phyloP scores from a whole-genome alignment of 257 asterid genomes.

The Solanum pimpinellifolium region DNA sequence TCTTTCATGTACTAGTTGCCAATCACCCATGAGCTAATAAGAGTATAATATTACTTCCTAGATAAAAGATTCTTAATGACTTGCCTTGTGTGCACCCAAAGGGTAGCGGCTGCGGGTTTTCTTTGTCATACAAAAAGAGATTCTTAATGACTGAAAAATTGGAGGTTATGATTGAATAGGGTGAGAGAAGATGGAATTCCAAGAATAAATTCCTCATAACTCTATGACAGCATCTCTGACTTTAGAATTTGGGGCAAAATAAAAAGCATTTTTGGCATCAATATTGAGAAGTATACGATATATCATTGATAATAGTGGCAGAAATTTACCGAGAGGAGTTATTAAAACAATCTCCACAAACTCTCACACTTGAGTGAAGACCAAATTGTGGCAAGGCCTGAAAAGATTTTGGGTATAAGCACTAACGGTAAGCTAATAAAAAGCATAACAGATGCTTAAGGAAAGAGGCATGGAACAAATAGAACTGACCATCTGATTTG shows the following conservation, averaged over 20 bases:
- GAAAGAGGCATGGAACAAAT: neutral
- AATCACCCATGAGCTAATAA: neutral
- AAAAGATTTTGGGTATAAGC: constrained; percentile 5
- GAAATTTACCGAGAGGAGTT: constrained; percentile 61
- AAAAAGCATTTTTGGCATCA: neutral
- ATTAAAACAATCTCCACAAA: constrained; percentile 88
- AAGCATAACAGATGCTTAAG: neutral
- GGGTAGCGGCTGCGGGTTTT: neutral
- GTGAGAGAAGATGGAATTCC: neutral
- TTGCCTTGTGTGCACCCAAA: neutral
- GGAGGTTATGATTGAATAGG: neutral
- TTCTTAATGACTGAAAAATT: neutral
- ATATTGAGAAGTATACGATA: neutral
- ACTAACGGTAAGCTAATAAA: neutral
- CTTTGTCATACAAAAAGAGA: neutral
- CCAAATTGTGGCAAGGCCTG: constrained; percentile 96
- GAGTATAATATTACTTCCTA: neutral
- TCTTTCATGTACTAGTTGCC: neutral
- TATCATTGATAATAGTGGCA: neutral
- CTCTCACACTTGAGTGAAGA: constrained; percentile 71
- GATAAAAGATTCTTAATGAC: neutral
- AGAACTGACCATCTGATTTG: constrained; percentile 68
- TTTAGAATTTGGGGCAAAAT: neutral
- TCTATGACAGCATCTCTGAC: neutral
- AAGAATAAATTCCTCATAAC: neutral